Evolutionary conservation across 345 rosid genomes (phyloP), one percentile per base, ranked within the genome.

Genomic region (Barbarea vulgaris): DNA sequence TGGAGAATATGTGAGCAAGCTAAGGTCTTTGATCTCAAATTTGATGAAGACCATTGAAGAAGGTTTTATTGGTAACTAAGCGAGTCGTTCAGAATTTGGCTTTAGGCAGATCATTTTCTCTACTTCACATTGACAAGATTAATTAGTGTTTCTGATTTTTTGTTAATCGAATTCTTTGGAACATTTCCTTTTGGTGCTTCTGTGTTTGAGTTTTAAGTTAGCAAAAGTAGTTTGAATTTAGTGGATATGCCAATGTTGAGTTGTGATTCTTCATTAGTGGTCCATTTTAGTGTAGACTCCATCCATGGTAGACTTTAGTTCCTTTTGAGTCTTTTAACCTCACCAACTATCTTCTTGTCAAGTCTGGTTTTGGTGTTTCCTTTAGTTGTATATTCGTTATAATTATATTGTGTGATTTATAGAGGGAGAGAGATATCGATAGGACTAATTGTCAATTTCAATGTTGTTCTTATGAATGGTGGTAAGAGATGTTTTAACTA

Each of bases 11-110:
- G 19, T 18, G 2, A 19, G 18, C 12, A 48, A 19, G 19, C 0
- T 48, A 18, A 48, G 25, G 21, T 69, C 12, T 70, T 70, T 27
- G 28, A 65, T 11, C 27, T 55, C 53, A 7, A 69, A 27, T 54
- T 69, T 19, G 34, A 7, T 46, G 64, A 69, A 56, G 14, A 21
- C 5, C 4, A 8, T 47, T 14, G 10, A 22, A 2, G 9, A 61
- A 41, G 30, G 19, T n/a, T 54, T 55, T 54, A n/a, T 36, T 52
- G 25, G 37, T 67, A 37, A 53, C 37, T 37, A n/a, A 53, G n/a
- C 6, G 17, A 17, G 12, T 37, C 11, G 9, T 64, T 37, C 3
- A n/a, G 25, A 12, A 12, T 12, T 28, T 56, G 42, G 17, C 51
- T 28, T 28, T 21, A 52, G 55, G 64, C 27, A 44, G 48, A 44